Evolutionary conservation across 352 stramenopile genomes (phyloP).

Genomic region (Phytophthora cajani): DNA sequence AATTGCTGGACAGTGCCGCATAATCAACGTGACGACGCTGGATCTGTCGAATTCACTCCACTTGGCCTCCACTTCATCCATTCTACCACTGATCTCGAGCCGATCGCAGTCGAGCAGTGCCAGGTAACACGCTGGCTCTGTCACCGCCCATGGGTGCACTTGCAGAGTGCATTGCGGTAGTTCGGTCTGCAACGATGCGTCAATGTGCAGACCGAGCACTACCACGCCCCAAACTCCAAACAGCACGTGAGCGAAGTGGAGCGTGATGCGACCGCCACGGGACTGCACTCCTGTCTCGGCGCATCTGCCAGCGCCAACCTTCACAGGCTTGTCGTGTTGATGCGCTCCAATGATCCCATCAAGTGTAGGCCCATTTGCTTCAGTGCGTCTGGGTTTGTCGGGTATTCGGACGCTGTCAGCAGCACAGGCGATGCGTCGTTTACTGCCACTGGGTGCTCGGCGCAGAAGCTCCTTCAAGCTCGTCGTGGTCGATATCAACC

Average conservation of each 20-base stretch:
- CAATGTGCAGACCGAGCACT: slow-evolving; percentile 21
- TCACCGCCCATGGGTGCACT: slow-evolving; percentile 35
- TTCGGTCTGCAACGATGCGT: slow-evolving; percentile 9
- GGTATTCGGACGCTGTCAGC: slow-evolving; percentile 11
- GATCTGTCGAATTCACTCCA: slow-evolving; percentile 28
- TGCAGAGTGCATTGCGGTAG: slow-evolving; percentile 23
- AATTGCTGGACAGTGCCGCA: slow-evolving; percentile 37
- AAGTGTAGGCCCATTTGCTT: slow-evolving; percentile 1
- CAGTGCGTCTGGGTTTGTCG: slow-evolving; percentile 1
- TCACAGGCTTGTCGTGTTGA: slow-evolving; percentile 2
- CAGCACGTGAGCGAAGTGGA: slow-evolving; percentile 4
- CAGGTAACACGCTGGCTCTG: slow-evolving; percentile 34
- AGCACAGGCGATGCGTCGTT: slow-evolving; percentile 1
- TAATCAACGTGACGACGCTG: slow-evolving; percentile 29
- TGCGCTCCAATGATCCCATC: slow-evolving; percentile 5
- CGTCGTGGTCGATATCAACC: slow-evolving; percentile 15
- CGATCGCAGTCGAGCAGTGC: slow-evolving; percentile 36
- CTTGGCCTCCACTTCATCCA: slow-evolving; percentile 11
- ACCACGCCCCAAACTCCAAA: slow-evolving; percentile 14
- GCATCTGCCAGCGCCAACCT: slow-evolving; percentile 8
- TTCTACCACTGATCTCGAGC: slow-evolving; percentile 11
- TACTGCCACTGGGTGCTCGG: background rate
- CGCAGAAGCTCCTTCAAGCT: slow-evolving; percentile 24
- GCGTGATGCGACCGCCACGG: background rate
- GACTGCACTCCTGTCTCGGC: background rate